Conservation (phyloP, 129 eudicot species). For the Rutidosis leptorrhynchoides region DNA sequence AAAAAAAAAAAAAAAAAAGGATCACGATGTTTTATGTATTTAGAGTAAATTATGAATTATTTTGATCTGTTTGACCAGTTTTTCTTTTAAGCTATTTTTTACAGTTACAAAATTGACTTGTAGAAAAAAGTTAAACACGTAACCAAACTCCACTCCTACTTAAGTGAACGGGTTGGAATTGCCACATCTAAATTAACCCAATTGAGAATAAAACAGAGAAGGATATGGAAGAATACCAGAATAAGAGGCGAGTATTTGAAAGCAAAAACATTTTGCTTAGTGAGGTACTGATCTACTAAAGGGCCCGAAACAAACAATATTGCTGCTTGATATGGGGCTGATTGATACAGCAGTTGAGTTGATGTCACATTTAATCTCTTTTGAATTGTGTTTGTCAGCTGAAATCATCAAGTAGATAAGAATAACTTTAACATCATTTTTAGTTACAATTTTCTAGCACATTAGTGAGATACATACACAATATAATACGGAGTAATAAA, state of each 20-base stretch:
- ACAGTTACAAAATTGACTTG: not conserved
- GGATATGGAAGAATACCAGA: slow-evolving; percentile 46
- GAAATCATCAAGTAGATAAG: slow-evolving; percentile 30
- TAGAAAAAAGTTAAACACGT: not conserved
- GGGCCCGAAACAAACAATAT: slow-evolving; percentile 84
- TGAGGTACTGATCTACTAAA: slow-evolving; percentile 74
- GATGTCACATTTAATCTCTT: slow-evolving; percentile 90
- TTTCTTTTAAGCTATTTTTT: not conserved
- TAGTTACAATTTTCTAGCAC: slow-evolving; percentile 6
- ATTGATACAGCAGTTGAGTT: slow-evolving; percentile 90
- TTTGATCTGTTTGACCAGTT: not conserved
- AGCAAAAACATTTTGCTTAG: slow-evolving; percentile 78
- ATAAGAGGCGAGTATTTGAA: slow-evolving; percentile 75
- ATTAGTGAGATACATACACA: not conserved
- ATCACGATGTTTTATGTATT: not conserved
- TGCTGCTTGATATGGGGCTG: slow-evolving; percentile 97
- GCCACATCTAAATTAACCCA: not conserved
- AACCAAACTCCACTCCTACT: not conserved
- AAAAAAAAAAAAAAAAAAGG: too few species aligned
- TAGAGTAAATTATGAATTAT: not conserved
- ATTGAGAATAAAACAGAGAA: not conserved
- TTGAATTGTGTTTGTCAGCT: slow-evolving; percentile 97
- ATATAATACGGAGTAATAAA: too few species aligned
- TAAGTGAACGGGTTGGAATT: not conserved
- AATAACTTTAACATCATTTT: slow-evolving; percentile 4